A percentile compares a stretch with the other conserved stretches of the same genome.
phyloP scores from a whole-genome alignment of 2,329 filamentous ascomycete genomes.

The Drechslera avenae region DNA sequence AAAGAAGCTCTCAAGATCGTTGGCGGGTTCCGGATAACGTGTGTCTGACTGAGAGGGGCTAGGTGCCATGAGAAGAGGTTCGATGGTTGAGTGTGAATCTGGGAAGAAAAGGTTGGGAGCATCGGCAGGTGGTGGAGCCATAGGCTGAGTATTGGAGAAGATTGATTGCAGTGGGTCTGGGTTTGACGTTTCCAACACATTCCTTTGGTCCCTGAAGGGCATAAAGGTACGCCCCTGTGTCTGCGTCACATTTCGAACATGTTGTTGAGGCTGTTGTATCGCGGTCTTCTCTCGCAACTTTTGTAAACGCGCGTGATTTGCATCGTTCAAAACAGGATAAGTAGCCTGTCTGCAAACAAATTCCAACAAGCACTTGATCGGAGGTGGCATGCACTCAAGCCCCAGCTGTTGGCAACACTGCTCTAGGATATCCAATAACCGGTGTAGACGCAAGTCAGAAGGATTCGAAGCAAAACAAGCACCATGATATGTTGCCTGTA shows the following conservation, averaged over 20 bases:
- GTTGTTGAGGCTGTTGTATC: constrained; percentile 16
- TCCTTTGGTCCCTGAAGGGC: constrained; percentile 3
- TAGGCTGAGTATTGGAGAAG: constrained; percentile 5
- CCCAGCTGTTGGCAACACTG: constrained; percentile 28
- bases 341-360: constrained; percentile 23
- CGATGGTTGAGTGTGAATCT: constrained; percentile 10
- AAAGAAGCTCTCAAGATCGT: constrained; percentile 59
- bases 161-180: constrained; percentile 29
- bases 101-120: constrained; percentile 19
- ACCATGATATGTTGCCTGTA: constrained; percentile 37
- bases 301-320: constrained; percentile 24
- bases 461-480: constrained; percentile 28
- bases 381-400: constrained; percentile 34
- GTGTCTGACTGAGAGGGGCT: constrained; percentile 23
- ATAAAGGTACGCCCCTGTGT: constrained; percentile 2
- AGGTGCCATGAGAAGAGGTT: constrained; percentile 2
- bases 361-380: constrained; percentile 33
- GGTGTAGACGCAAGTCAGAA: constrained; percentile 24
- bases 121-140: constrained; percentile 1
- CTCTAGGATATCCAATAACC: constrained; percentile 33
- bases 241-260: neutral
- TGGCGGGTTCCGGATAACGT: constrained; percentile 44
- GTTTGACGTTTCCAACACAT: constrained; percentile 19
- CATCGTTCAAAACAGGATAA: constrained; percentile 20
- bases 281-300: constrained; percentile 21